These are phyloP conservation scores for Syzygium aqueum DNA, from an alignment of 345 rosid genomes.

Conservation along the genomic window DNA sequence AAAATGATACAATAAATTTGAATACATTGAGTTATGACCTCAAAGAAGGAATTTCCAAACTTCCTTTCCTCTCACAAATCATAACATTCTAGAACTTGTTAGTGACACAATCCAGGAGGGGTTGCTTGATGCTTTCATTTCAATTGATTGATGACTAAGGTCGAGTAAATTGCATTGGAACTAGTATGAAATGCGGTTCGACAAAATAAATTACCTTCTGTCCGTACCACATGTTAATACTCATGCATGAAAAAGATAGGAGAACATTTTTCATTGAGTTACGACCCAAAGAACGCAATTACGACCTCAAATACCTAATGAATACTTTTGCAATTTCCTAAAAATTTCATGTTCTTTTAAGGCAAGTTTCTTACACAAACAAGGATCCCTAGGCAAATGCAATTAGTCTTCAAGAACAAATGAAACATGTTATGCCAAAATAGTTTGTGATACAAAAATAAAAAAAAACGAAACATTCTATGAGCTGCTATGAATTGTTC, in stretches of 20 bases:
- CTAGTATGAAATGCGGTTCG: too few species aligned
- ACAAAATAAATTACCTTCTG: too few species aligned
- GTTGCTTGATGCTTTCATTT: too few species aligned
- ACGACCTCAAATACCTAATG: not conserved
- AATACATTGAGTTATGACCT: not conserved
- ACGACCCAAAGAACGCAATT: not conserved
- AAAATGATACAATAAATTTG: not conserved
- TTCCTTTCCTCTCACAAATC: too few species aligned
- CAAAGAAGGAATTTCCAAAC: too few species aligned
- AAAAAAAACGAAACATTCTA: not conserved
- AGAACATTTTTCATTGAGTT: not conserved
- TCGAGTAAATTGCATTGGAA: too few species aligned
- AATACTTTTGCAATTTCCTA: not conserved
- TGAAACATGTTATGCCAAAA: too few species aligned
- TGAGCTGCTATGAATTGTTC: not conserved
- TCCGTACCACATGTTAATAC: too few species aligned
- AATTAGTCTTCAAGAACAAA: not conserved
- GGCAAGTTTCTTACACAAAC: fast-evolving
- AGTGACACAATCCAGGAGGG: too few species aligned
- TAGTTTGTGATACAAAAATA: too few species aligned
- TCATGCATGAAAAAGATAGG: not conserved
- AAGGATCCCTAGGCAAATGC: not conserved
- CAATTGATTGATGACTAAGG: too few species aligned
- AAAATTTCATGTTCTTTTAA: not conserved
- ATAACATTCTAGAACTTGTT: not conserved